These are phyloP conservation scores for Tympanopsis confertula DNA, from an alignment of 2,329 filamentous ascomycete genomes.

Conservation along the genomic window DNA sequence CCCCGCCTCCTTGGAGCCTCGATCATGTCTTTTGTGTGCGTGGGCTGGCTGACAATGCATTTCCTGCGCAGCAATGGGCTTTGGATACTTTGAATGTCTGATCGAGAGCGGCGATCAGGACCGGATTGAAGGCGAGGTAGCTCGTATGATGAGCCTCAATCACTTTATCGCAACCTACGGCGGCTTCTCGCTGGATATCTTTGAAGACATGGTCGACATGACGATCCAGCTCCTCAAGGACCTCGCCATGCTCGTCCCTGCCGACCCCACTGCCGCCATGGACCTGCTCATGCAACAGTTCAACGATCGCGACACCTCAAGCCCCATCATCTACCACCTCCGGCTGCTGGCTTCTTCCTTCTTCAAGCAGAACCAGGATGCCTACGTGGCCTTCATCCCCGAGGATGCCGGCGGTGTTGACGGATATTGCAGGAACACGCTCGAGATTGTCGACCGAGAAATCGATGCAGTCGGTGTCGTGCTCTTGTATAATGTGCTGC, in stretches of 20 bases:
- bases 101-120: conserved; percentile 52
- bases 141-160: conserved; percentile 61
- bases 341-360: conserved; percentile 74
- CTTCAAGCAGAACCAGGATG: conserved; percentile 62
- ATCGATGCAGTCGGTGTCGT: conserved; percentile 84
- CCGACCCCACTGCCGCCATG: conserved; percentile 44
- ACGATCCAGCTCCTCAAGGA: conserved; percentile 57
- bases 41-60: conserved; percentile 6
- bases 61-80: conserved; percentile 62
- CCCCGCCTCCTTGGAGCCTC: conserved; percentile 1
- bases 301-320: conserved; percentile 58
- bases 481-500: conserved; percentile 64
- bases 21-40: background rate
- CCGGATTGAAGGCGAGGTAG: conserved; percentile 58
- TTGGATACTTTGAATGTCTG: conserved; percentile 83
- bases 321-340: conserved; percentile 74
- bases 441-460: conserved; percentile 69
- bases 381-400: conserved; percentile 63
- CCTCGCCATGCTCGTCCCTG: conserved; percentile 43
- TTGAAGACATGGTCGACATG: conserved; percentile 75
- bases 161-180: conserved; percentile 61
- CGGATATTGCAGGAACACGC: conserved; percentile 56
- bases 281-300: conserved; percentile 51
- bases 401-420: conserved; percentile 44
- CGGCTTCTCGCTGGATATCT: conserved; percentile 58